Percentiles rank a stretch among this genome's conserved stretches.
These are phyloP conservation scores for thale cress (Arabidopsis thaliana) DNA, from an alignment of 345 rosid species.

Conservation along the genomic window DNA sequence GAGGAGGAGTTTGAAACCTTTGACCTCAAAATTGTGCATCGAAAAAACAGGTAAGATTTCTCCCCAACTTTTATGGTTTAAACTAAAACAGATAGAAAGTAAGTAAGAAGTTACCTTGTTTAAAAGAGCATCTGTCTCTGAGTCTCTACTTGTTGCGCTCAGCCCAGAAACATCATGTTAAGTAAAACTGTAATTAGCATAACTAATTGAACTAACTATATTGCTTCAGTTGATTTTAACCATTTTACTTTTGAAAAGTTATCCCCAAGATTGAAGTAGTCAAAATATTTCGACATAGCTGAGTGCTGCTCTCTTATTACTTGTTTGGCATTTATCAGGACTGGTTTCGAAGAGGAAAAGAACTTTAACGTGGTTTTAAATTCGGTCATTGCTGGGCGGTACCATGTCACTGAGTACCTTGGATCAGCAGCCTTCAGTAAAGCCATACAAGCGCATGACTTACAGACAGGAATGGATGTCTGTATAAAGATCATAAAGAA, in stretches of 20 bases:
- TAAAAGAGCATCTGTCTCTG: not conserved
- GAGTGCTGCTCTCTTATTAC: slow-evolving; percentile 28
- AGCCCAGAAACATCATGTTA: not conserved
- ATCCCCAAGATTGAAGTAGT: slow-evolving; percentile 19
- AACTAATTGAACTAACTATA: not conserved
- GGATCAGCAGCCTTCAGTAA: slow-evolving; percentile 99
- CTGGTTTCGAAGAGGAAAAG: slow-evolving; percentile 99
- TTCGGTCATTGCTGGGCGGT: slow-evolving; percentile 95
- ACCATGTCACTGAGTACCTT: slow-evolving; percentile 98
- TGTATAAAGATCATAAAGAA: slow-evolving; percentile 97
- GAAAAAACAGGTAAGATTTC: slow-evolving; percentile 87
- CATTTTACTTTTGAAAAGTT: not conserved
- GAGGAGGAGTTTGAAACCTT: slow-evolving; percentile 99
- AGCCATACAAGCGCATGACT: slow-evolving; percentile 99
- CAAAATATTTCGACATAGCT: not conserved
- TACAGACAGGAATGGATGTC: slow-evolving; percentile 97
- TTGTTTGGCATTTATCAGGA: slow-evolving; percentile 57
- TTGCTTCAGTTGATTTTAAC: not conserved
- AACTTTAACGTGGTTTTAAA: slow-evolving; percentile 94
- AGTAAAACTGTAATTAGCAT: not conserved
- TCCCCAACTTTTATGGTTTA: slow-evolving; percentile 5
- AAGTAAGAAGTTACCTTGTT: not conserved
- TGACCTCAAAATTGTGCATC: slow-evolving; percentile 92
- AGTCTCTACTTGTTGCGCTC: slow-evolving; percentile 3
- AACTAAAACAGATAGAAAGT: slow-evolving; percentile 5